These are phyloP conservation scores for Millerago galiae DNA, from an alignment of 805 yeast genomes.

Conservation along the genomic window DNA sequence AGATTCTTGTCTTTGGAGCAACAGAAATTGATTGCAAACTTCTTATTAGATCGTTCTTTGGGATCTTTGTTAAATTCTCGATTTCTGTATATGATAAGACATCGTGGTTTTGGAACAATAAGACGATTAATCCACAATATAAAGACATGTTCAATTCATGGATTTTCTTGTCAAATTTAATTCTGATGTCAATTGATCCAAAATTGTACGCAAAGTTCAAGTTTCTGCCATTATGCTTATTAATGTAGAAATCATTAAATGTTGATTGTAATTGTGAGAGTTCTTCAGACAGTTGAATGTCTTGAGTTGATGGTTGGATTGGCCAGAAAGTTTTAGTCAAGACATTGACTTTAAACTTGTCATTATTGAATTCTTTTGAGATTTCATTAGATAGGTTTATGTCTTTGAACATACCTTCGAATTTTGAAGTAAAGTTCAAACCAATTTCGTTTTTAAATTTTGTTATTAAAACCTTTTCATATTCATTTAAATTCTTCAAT, in stretches of 20 bases:
- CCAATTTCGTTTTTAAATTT: constrained; percentile 74
- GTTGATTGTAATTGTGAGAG: constrained; percentile 35
- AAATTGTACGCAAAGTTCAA: constrained; percentile 76
- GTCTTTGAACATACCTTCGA: constrained; percentile 86
- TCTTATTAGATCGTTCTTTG: constrained; percentile 63
- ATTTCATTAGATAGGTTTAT: constrained; percentile 51
- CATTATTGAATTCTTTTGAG: constrained; percentile 34
- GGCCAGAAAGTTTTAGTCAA: constrained; percentile 69
- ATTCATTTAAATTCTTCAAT: constrained; percentile 46
- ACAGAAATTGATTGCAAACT: constrained; percentile 80
- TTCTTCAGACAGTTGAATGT: constrained; percentile 36
- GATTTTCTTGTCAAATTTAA: constrained; percentile 57
- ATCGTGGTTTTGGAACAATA: constrained; percentile 60
- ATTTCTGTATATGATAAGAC: constrained; percentile 57
- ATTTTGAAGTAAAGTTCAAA: constrained; percentile 65
- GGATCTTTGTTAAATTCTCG: constrained; percentile 58
- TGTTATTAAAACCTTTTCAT: constrained; percentile 63
- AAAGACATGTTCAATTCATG: constrained; percentile 81
- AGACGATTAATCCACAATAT: constrained; percentile 69
- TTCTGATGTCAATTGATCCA: constrained; percentile 76
- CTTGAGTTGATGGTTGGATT: constrained; percentile 33
- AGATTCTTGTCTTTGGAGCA: constrained; percentile 73
- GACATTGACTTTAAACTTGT: constrained; percentile 42
- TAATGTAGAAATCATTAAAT: constrained; percentile 47
- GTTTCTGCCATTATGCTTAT: constrained; percentile 50